A percentile compares a stretch with the other conserved stretches of the same genome.
Evolutionary conservation across 2,329 filamentous ascomycete species (phyloP).

Genomic region (Fusarium compactum): DNA sequence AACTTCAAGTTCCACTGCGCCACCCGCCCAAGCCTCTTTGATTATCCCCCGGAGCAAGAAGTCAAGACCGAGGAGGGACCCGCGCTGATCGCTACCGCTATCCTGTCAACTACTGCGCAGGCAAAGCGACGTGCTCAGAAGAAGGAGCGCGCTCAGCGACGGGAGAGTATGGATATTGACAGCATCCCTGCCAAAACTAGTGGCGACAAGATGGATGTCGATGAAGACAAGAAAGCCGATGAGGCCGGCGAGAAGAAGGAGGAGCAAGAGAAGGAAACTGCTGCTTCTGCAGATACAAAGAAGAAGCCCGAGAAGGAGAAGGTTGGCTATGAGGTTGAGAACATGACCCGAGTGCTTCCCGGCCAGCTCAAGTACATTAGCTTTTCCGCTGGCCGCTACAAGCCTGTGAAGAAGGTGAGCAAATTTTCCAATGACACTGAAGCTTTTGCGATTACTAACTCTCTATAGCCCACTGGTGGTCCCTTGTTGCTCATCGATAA

Average conservation of each 20-base stretch:
- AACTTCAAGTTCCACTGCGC: slow-evolving; percentile 97
- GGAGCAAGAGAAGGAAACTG: slow-evolving; percentile 69
- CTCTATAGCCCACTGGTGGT: slow-evolving; percentile 83
- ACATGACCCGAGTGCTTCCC: slow-evolving; percentile 95
- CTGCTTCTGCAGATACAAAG: slow-evolving; percentile 71
- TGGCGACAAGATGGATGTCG: slow-evolving; percentile 89
- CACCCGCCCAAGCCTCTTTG: slow-evolving; percentile 93
- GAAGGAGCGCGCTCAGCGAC: slow-evolving; percentile 89
- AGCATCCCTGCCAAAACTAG: slow-evolving; percentile 70
- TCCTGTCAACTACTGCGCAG: slow-evolving; percentile 95
- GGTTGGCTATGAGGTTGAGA: slow-evolving; percentile 93
- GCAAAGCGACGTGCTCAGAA: slow-evolving; percentile 94
- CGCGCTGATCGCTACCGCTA: slow-evolving; percentile 93
- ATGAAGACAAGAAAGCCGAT: slow-evolving; percentile 70
- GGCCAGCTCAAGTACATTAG: slow-evolving; percentile 95
- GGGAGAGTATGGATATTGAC: slow-evolving; percentile 97
- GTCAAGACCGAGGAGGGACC: slow-evolving; percentile 94
- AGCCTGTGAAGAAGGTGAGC: slow-evolving; percentile 86
- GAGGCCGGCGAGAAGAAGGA: slow-evolving; percentile 72
- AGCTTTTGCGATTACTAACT: slow-evolving; percentile 40
- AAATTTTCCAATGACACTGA: not conserved
- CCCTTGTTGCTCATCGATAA: slow-evolving; percentile 92
- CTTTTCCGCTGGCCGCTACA: slow-evolving; percentile 90
- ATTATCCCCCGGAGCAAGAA: slow-evolving; percentile 97
- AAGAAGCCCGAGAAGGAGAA: slow-evolving; percentile 97